Evolutionary conservation across 2,329 filamentous ascomycete species (phyloP), one percentile per base, ranked within the genome.

Genomic region (Xylaria digitata): DNA sequence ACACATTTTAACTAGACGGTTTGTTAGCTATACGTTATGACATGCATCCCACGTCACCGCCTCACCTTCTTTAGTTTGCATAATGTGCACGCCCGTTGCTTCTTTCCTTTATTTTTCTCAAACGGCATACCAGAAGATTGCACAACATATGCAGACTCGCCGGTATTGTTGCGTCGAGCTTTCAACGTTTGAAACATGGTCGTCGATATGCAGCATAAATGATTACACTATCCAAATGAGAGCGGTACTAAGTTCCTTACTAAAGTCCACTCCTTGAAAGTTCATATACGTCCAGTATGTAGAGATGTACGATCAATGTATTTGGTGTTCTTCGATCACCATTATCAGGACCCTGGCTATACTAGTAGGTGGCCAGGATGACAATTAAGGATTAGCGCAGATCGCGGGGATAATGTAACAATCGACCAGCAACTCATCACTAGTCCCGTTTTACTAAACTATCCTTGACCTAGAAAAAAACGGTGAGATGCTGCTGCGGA

Each of bases 121-220:
- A 62, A 62, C 30, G 53, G 52, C 26, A 61, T 54, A 48, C 59
- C 59, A 26, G 59, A 23, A 19, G 59, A 61, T 53, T 57, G 53
- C 34, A 63, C 61, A 23, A 63, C 26, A 8, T 53, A 52, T 21
- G 52, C 60, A 63, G 49, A 61, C 40, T 61, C 59, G 37, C 59
- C 59, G 3, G 40, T 26, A n/a, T 46, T 61, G 59, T 8, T 61
- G 23, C 59, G 59, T 48, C 50, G 49, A 55, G 59, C 59, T 48
- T 61, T 61, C 49, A 61, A 30, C 13, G 59, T 61, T 40, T 61
- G 59, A 48, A 61, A 61, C 59, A 61, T 61, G 8, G 40, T 61
- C 17, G 23, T 52, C 15, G 58, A 17, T 43, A 26, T 30, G 34
- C 17, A 40, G 37, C n/a, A 17, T 19, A 46, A 30, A 53, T n/a